Evolutionary conservation across 148 eudicot species (phyloP).

Genomic region (Dianthus caryophyllus): DNA sequence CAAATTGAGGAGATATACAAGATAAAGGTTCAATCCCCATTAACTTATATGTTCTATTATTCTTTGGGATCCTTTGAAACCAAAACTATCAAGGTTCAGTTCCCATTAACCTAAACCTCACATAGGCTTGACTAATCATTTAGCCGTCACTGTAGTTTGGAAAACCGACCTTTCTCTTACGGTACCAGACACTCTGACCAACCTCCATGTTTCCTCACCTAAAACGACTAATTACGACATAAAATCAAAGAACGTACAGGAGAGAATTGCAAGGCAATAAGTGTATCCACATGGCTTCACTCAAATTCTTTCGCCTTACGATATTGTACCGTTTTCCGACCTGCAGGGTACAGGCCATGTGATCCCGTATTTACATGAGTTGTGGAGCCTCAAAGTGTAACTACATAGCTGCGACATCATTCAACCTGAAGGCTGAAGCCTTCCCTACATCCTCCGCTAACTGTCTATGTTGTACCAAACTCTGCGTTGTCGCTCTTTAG

Average conservation of each 20-base stretch:
- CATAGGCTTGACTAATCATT: neutral
- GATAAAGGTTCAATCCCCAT: too few relatives aligned
- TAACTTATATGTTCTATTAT: too few relatives aligned
- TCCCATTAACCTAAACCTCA: too few relatives aligned
- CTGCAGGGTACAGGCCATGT: constrained; percentile 13
- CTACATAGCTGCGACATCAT: neutral
- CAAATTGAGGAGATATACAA: too few relatives aligned
- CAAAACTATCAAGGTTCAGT: too few relatives aligned
- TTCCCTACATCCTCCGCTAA: constrained; percentile 15
- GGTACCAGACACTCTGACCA: neutral
- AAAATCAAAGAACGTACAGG: neutral
- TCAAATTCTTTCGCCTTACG: neutral
- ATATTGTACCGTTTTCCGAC: constrained; percentile 6
- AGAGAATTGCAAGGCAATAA: constrained; percentile 7
- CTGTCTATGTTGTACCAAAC: neutral
- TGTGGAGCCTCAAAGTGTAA: constrained; percentile 18
- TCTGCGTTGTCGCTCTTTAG: neutral
- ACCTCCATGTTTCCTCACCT: neutral
- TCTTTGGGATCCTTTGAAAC: too few relatives aligned
- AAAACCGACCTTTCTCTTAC: neutral
- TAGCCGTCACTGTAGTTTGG: neutral
- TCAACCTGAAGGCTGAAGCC: constrained; percentile 6
- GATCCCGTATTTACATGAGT: constrained; percentile 9
- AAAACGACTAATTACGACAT: neutral
- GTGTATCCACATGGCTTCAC: constrained; percentile 3